phyloP scores from a whole-genome alignment of 176 grass and related monocot species.

The Cenchrus americanus region DNA sequence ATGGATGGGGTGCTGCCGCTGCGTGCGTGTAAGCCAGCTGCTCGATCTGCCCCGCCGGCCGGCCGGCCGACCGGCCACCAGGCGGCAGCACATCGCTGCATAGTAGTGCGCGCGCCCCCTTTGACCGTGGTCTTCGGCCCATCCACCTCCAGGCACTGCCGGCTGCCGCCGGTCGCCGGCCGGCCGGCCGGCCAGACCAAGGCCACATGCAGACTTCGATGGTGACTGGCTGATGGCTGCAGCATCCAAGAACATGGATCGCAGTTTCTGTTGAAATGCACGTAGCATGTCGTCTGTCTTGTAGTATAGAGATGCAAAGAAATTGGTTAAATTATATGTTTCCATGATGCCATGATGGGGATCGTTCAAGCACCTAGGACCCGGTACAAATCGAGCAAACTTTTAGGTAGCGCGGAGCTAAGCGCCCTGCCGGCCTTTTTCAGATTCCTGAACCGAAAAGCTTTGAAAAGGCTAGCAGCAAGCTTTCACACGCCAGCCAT shows the following conservation, averaged over 20 bases:
- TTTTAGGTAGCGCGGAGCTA: not conserved
- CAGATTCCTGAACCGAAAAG: slow-evolving; percentile 22
- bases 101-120: not conserved
- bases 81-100: not conserved
- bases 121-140: slow-evolving; percentile 32
- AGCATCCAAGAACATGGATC: too few species aligned
- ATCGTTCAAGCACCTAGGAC: not conserved
- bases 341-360: not conserved
- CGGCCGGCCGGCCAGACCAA: not conserved
- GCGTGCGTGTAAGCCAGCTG: not conserved
- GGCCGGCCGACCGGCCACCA: slow-evolving; percentile 18
- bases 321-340: too few species aligned
- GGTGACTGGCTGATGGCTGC: too few species aligned
- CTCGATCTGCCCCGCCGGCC: not conserved
- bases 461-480: not conserved
- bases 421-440: not conserved
- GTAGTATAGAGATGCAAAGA: too few species aligned
- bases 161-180: not conserved
- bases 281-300: too few species aligned
- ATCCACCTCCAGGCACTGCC: not conserved
- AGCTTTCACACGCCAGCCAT: not conserved
- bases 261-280: too few species aligned
- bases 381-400: slow-evolving; percentile 25
- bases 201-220: too few species aligned
- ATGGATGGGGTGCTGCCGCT: not conserved